Evolutionary conservation across 345 rosid genomes (phyloP).

Genomic region (Eutrema heterophyllum): DNA sequence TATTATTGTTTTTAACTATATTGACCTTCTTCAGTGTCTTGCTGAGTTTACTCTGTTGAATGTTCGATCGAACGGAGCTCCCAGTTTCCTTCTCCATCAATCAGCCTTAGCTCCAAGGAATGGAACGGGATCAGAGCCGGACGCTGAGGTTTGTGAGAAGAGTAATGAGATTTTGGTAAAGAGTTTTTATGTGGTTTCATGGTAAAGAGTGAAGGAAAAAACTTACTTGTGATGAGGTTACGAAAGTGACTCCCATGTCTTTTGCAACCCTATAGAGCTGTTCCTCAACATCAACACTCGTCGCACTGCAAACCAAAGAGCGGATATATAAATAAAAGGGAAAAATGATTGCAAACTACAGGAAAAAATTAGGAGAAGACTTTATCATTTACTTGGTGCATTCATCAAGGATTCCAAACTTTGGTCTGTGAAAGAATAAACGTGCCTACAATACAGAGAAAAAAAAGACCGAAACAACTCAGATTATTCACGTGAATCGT

Average conservation of each 20-base stretch:
- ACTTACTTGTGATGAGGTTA: slow-evolving; percentile 91
- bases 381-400: slow-evolving; percentile 79
- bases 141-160: slow-evolving; percentile 45
- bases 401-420: slow-evolving; percentile 91
- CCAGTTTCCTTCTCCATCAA: slow-evolving; percentile 98
- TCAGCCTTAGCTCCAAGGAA: slow-evolving; percentile 67
- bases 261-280: slow-evolving; percentile 82
- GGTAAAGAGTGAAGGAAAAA: neutral
- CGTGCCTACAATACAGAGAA: slow-evolving; percentile 56
- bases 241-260: slow-evolving; percentile 79
- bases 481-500: neutral
- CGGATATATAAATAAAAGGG: neutral
- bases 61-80: slow-evolving; percentile 68
- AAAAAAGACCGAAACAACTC: neutral
- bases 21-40: neutral
- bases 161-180: neutral
- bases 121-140: slow-evolving; percentile 95
- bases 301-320: slow-evolving; percentile 55
- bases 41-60: slow-evolving; percentile 17
- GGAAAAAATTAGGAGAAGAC: neutral
- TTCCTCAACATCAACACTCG: slow-evolving; percentile 95
- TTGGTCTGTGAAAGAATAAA: slow-evolving; percentile 88
- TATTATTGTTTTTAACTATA: slow-evolving; percentile 2
- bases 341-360: neutral
- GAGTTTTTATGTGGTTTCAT: neutral